These are phyloP conservation scores for Bipolaris zeicola DNA, from an alignment of 2,329 filamentous ascomycete species.

Conservation along the genomic window DNA sequence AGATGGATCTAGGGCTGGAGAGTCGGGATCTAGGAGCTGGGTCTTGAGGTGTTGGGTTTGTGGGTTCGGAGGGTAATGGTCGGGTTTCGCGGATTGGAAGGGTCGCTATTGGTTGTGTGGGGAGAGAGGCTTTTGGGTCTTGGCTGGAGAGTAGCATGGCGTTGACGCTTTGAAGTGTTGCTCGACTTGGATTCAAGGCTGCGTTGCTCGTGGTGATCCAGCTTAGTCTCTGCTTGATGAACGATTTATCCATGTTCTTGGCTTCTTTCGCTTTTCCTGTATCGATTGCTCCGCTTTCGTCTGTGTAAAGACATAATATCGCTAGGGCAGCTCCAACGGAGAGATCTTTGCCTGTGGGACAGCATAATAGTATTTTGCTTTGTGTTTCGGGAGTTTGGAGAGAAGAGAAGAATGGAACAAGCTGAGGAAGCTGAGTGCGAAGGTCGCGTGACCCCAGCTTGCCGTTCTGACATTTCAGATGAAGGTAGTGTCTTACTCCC, in stretches of 20 bases:
- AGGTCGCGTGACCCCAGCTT: conserved; percentile 85
- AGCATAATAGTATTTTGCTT: conserved; percentile 60
- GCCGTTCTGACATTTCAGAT: conserved; percentile 69
- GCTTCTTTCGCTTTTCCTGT: conserved; percentile 1
- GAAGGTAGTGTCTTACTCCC: conserved; percentile 54
- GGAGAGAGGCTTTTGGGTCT: conserved; percentile 4
- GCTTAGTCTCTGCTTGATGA: conserved; percentile 78
- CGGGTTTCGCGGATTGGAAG: neutral
- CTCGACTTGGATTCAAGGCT: conserved; percentile 79
- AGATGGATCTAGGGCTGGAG: conserved; percentile 12
- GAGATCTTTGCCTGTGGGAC: conserved; percentile 78
- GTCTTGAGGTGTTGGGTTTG: neutral
- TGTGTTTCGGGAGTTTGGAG: neutral
- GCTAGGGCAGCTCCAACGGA: conserved; percentile 79
- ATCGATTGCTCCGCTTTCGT: conserved; percentile 61
- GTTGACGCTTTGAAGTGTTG: conserved; percentile 90
- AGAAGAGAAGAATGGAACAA: conserved; percentile 60
- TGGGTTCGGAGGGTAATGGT: neutral
- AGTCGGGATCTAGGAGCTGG: neutral
- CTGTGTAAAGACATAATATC: conserved; percentile 74
- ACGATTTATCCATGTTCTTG: conserved; percentile 67
- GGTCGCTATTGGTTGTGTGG: neutral
- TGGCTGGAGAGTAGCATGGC: conserved; percentile 72
- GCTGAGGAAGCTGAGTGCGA: conserved; percentile 69
- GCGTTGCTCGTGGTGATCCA: conserved; percentile 81